phyloP scores from a whole-genome alignment of 2,329 filamentous ascomycete species.

The Cercospora sp. region DNA sequence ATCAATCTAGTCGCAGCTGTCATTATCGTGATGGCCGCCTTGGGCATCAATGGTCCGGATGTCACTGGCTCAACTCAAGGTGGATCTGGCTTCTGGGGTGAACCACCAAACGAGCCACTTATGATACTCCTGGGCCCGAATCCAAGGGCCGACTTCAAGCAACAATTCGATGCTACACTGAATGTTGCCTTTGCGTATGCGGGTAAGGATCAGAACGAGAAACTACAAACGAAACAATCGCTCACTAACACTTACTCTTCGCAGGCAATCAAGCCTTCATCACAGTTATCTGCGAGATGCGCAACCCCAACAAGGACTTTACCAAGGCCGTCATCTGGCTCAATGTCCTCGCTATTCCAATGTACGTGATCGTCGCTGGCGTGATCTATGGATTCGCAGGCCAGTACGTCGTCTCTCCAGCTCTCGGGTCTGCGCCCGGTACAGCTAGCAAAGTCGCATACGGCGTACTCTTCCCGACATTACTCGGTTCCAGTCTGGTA shows the following conservation, averaged over 20 bases:
- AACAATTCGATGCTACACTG: slow-evolving; percentile 4
- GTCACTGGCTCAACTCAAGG: not conserved
- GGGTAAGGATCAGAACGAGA: slow-evolving; percentile 48
- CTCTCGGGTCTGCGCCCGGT: slow-evolving; percentile 49
- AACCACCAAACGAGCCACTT: slow-evolving; percentile 7
- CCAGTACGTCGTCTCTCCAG: slow-evolving; percentile 47
- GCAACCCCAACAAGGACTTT: slow-evolving; percentile 33
- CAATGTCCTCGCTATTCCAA: slow-evolving; percentile 52
- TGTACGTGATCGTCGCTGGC: slow-evolving; percentile 54
- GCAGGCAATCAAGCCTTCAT: slow-evolving; percentile 59
- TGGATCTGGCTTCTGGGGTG: slow-evolving; percentile 2
- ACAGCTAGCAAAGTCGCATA: slow-evolving; percentile 54
- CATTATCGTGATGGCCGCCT: not conserved
- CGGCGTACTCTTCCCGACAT: slow-evolving; percentile 53
- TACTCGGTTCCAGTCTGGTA: slow-evolving; percentile 52
- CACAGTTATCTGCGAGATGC: slow-evolving; percentile 59
- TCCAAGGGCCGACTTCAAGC: not conserved
- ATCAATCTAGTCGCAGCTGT: not conserved
- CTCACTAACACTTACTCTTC: not conserved
- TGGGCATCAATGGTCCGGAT: slow-evolving; percentile 6
- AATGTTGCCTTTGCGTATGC: slow-evolving; percentile 67
- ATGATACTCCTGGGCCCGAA: slow-evolving; percentile 1
- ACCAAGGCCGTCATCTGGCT: slow-evolving; percentile 36
- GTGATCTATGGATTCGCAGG: slow-evolving; percentile 56
- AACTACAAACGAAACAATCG: not conserved